Base-by-base conservation (phyloP, 129 eudicot species). In the Sambucus nigra region DNA sequence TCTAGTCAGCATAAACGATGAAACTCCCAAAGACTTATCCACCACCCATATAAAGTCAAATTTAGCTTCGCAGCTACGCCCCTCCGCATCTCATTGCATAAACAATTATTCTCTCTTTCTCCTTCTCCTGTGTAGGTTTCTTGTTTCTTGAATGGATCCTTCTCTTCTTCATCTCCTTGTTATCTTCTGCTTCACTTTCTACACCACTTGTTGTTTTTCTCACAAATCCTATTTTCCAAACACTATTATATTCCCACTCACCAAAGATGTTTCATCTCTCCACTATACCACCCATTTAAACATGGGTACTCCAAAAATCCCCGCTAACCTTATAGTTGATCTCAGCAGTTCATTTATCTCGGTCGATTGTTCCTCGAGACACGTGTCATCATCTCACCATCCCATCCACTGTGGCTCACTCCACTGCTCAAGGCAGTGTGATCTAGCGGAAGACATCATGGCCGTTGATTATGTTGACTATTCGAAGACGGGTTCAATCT, bases 271-370 rank as follows among this genome's bases (percentile, higher is more conserved):
- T 2, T 22, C 82, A 16, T 69, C 94, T 32, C 78, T 47, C 8
- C 97, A 84, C 13, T 76, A 88, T 65, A 71, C 80, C 21, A 51
- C 97, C 60, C 47, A 67, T 10, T 17, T 80, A 7, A 57, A 57
- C 68, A 51, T 74, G 55, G 94, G 82, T 4, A 67, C 71, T 39
- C 67, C 77, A 0, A 71, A 5, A 7, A 56, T 60, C 42, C 68
- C 82, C 2, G 38, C 54, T 26, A 68, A 73, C 19, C 80, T 84
- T 33, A 81, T 84, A 15, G 41, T 88, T 14, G 84, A 88, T 59
- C 92, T 88, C 19, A 69, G 60, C 28, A 81, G 92, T 29, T 65
- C 73, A 21, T 75, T 68, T 16, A 16, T 73, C 9, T 84, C 87
- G 92, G 26, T 61, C 12, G 73, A 68, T 42, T 75, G 75, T 25